Evolutionary conservation across 2,329 filamentous ascomycete genomes (phyloP).

Genomic region (Verticillium nubilum): DNA sequence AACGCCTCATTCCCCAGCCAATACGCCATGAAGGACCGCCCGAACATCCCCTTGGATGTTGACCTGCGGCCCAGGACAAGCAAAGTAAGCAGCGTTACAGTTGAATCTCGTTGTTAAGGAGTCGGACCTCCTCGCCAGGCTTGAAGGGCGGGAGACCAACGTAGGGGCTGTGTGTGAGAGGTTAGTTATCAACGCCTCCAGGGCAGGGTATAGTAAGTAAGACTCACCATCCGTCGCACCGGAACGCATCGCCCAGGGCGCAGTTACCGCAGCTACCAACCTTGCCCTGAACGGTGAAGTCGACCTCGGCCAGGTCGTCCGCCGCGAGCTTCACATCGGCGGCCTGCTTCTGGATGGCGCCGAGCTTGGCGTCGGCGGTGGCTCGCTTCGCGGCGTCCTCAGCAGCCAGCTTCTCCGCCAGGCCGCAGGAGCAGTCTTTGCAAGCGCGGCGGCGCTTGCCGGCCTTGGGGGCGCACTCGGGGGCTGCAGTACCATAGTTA

Average conservation of each 20-base stretch:
- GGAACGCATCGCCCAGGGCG: conserved; percentile 74
- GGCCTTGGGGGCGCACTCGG: conserved; percentile 80
- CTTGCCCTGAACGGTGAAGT: conserved; percentile 97
- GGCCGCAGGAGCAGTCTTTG: conserved; percentile 96
- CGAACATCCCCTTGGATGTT: background rate
- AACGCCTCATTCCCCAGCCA: background rate
- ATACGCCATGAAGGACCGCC: background rate
- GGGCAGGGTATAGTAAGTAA: background rate
- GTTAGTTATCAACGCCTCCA: background rate
- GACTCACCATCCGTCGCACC: background rate
- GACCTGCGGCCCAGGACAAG: background rate
- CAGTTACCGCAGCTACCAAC: conserved; percentile 94
- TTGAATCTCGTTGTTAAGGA: conserved; percentile 83
- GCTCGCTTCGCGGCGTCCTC: conserved; percentile 58
- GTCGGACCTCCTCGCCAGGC: conserved; percentile 86
- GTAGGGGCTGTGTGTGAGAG: conserved; percentile 65
- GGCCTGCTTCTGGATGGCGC: conserved; percentile 62
- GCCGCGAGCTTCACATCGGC: conserved; percentile 60
- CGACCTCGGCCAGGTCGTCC: conserved; percentile 81
- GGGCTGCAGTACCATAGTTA: conserved; percentile 44
- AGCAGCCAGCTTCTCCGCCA: conserved; percentile 61
- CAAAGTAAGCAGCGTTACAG: conserved; percentile 41
- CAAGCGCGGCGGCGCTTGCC: conserved; percentile 63
- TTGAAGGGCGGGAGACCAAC: conserved; percentile 94
- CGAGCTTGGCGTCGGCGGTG: conserved; percentile 60